Conservation (phyloP, 202 grass and related monocot species). For the Carex arenaria region DNA sequence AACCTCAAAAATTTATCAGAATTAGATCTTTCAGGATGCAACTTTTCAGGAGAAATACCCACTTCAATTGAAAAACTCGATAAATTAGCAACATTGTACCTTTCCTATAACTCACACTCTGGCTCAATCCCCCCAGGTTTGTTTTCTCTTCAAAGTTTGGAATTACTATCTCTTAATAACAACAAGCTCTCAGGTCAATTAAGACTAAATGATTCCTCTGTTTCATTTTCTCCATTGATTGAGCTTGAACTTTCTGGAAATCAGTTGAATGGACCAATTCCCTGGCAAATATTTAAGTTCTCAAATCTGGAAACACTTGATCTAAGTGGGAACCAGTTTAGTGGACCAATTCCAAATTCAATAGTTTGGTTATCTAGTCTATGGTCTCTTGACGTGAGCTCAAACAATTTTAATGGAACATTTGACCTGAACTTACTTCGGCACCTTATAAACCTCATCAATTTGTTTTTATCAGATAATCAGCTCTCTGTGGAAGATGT, state of each 20-base stretch:
- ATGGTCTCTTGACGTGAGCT: background rate
- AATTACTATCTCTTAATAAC: conserved; percentile 9
- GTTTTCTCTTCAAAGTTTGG: conserved; percentile 32
- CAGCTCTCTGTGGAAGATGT: conserved; percentile 29
- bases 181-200: conserved; percentile 20
- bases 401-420: conserved; percentile 26
- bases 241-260: conserved; percentile 25
- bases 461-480: conserved; percentile 23
- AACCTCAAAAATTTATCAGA: conserved; percentile 27
- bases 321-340: conserved; percentile 20
- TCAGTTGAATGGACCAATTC: conserved; percentile 30
- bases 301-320: conserved; percentile 15
- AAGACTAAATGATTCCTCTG: conserved; percentile 1
- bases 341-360: conserved; percentile 26
- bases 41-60: conserved; percentile 24
- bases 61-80: conserved; percentile 24
- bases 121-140: conserved; percentile 31
- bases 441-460: conserved; percentile 6
- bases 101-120: conserved; percentile 31
- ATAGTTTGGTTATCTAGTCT: background rate
- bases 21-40: conserved; percentile 1
- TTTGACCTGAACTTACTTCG: conserved; percentile 20
- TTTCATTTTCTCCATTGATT: conserved; percentile 7
- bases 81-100: background rate
- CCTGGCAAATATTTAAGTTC: background rate